A percentile compares a stretch with the other conserved stretches of the same genome.
Evolutionary conservation across 805 yeast species (phyloP).

Genomic region (Wickerhamiella vanderwaltii): DNA sequence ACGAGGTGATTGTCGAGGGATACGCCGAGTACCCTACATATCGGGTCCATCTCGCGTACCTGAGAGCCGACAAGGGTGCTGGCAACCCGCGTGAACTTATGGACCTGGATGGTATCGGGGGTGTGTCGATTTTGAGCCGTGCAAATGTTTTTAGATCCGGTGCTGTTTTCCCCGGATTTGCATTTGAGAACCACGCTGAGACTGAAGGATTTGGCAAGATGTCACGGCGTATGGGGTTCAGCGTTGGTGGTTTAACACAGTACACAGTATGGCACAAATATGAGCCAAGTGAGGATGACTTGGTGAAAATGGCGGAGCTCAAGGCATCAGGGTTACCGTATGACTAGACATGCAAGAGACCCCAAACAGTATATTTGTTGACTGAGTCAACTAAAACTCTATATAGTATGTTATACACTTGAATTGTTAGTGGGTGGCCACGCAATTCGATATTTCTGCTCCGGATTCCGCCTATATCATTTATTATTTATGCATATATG

Average conservation of each 20-base stretch:
- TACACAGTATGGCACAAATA: conserved; percentile 96
- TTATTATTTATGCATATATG: no score
- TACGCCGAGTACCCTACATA: conserved; percentile 95
- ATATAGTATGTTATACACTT: no score
- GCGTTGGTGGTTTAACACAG: conserved; percentile 87
- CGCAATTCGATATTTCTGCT: no score
- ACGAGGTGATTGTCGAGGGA: conserved; percentile 95
- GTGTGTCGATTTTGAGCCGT: conserved; percentile 82
- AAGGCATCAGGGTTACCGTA: conserved; percentile 24
- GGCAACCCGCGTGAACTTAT: conserved; percentile 64
- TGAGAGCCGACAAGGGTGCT: conserved; percentile 90
- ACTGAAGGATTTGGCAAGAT: conserved; percentile 95
- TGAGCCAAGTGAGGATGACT: conserved; percentile 90
- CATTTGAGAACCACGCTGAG: conserved; percentile 92
- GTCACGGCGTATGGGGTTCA: conserved; percentile 74
- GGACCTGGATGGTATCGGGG: conserved; percentile 94
- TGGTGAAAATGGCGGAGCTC: conserved; percentile 47
- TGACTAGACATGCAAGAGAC: conserved; percentile 16
- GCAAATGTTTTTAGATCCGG: conserved; percentile 81
- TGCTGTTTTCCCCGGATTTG: conserved; percentile 91
- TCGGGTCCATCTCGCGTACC: conserved; percentile 93
- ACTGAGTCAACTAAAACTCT: no score
- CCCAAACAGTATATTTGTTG: no score
- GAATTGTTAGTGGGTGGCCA: no score
- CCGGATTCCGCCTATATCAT: no score